Base-by-base conservation (phyloP, 2,329 filamentous ascomycete genomes). In the Ophiosphaerella herpotricha region DNA sequence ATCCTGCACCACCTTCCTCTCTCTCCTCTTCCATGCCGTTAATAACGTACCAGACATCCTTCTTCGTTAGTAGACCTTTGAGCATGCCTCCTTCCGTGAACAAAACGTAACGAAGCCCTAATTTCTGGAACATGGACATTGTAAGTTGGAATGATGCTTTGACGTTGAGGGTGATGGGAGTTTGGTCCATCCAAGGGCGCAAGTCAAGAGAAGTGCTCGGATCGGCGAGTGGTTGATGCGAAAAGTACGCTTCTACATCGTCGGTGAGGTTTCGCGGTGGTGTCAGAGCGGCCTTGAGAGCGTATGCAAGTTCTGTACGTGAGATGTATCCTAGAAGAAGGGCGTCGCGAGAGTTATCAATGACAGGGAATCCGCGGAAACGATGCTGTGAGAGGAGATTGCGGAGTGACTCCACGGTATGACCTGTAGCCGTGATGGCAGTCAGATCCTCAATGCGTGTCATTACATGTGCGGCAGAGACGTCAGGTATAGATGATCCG, bases 141-240 rank as follows among this genome's bases (percentile, higher is more conserved):
- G 90, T 90, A n/a, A 97, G 82, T 68, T 92, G 86, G 52, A 99
- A 85, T 51, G 82, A 87, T 13, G 86, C 86, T 55, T 86, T 84
- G 18, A 85, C 86, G 36, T 91, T 89, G 14, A 97, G 80, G 0
- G 94, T 97, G 39, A 99, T 89, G 0, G 94, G 94, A 0, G 94
- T 99, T 73, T 97, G 93, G 73, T 99, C 94, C 91, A 99, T 97
- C 94, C 94, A 99, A 2, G 92, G 92, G 7, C 93, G 82, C 9
- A 99, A 81, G 74, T 99, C 94, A 34, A 99, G 84, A 1, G 88
- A 91, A 13, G 85, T 82, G 16, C 82, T 79, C 0, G 90, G 88
- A 64, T 96, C 90, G 1, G 69, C 66, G 32, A 93, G 85, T 2
- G 89, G 87, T 66, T 92, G 89, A 68, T 95, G 90, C 1, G 85